Evolutionary conservation across 2,329 filamentous ascomycete genomes (phyloP).

Genomic region (Rhynchosporium secalis): DNA sequence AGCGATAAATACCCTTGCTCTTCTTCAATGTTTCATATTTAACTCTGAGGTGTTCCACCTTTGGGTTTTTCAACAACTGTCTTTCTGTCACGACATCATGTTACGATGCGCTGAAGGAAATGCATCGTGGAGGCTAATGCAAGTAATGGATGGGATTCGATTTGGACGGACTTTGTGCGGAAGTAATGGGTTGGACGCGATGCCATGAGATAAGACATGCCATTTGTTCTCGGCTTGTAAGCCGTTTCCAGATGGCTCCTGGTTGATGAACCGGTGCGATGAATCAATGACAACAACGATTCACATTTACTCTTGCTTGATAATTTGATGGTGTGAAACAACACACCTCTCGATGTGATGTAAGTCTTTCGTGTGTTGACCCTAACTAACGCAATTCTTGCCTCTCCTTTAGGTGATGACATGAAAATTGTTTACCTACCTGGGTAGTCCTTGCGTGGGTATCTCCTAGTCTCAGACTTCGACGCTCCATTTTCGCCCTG

Average conservation of each 20-base stretch:
- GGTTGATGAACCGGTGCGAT: background rate
- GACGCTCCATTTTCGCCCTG: too few relatives aligned
- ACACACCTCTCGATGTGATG: background rate
- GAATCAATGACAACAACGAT: slow-evolving; percentile 1
- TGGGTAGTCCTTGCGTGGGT: too few relatives aligned
- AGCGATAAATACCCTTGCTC: slow-evolving; percentile 33
- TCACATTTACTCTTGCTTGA: background rate
- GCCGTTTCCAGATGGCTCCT: slow-evolving; percentile 7
- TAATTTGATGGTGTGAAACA: background rate
- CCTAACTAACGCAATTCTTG: too few relatives aligned
- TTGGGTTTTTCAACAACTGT: slow-evolving; percentile 18
- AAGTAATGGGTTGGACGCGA: background rate
- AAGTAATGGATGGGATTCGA: slow-evolving; percentile 16
- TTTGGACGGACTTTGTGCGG: background rate
- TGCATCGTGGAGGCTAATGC: slow-evolving; percentile 11
- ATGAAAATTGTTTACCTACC: too few relatives aligned
- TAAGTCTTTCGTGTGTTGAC: too few relatives aligned
- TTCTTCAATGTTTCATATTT: slow-evolving; percentile 35
- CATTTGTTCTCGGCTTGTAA: background rate
- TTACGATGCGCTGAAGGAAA: slow-evolving; percentile 20
- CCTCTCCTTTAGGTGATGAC: too few relatives aligned
- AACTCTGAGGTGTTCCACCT: background rate
- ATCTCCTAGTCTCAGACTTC: too few relatives aligned
- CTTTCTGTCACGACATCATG: slow-evolving; percentile 27
- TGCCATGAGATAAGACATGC: slow-evolving; percentile 6